Percentiles rank a stretch among this genome's conserved stretches.
Conservation (phyloP, 2,329 filamentous ascomycete species). For the Sporothrix dimorphospora region DNA sequence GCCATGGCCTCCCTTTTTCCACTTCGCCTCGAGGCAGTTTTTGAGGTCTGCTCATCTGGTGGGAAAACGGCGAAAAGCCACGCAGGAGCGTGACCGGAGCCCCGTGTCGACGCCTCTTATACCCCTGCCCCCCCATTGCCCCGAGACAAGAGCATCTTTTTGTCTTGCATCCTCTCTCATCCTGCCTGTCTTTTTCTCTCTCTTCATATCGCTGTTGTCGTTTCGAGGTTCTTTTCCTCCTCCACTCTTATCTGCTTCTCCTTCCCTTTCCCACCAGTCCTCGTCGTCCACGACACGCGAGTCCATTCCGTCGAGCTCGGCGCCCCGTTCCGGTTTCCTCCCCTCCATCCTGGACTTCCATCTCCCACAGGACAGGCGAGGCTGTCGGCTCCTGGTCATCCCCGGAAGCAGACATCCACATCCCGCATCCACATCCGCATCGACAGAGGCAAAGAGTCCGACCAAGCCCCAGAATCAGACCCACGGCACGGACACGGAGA, state of each 20-base stretch:
- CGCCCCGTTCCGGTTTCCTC: background rate
- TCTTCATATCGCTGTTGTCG: background rate
- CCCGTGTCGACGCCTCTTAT: background rate
- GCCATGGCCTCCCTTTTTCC: background rate
- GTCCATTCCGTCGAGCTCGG: background rate
- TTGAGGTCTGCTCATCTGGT: background rate
- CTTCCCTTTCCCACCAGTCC: background rate
- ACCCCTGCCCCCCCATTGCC: background rate
- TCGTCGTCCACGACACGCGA: background rate
- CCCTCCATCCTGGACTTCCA: background rate
- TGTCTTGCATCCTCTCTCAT: background rate
- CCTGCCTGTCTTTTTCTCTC: background rate
- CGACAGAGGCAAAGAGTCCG: background rate
- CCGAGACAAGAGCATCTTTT: background rate
- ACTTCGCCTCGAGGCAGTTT: background rate
- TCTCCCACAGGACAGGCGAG: background rate
- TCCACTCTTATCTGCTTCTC: background rate
- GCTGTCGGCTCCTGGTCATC: constrained; percentile 2
- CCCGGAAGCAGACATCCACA: constrained; percentile 4
- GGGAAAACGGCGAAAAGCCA: constrained; percentile 1
- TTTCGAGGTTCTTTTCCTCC: constrained; percentile 3
- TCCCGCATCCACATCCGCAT: background rate
- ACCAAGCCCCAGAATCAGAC: background rate
- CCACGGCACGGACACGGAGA: background rate
- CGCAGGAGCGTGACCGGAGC: background rate